A percentile compares a stretch with the other conserved stretches of the same genome.
These are phyloP conservation scores for Clausena lansium DNA, from an alignment of 345 rosid species.

Conservation along the genomic window DNA sequence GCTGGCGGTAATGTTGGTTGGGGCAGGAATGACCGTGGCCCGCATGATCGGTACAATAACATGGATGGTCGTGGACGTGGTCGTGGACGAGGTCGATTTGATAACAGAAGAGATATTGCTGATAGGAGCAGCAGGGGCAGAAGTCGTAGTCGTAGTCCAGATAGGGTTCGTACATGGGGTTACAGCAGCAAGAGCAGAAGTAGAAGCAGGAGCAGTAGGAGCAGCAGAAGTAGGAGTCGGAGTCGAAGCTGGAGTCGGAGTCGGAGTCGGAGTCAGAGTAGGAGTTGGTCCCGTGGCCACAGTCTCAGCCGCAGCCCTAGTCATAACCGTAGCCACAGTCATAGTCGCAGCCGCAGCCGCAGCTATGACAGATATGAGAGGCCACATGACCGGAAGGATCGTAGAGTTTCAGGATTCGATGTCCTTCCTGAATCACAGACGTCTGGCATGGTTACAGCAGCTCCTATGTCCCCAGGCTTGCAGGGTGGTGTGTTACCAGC, in stretches of 20 bases:
- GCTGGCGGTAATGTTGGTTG: slow-evolving; percentile 39
- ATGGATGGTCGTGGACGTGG: slow-evolving; percentile 72
- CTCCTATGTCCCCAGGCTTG: slow-evolving; percentile 24
- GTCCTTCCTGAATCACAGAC: slow-evolving; percentile 24
- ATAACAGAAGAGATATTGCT: slow-evolving; percentile 57
- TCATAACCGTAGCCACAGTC: slow-evolving; percentile 18
- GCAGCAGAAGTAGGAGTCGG: slow-evolving; percentile 33
- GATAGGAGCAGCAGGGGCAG: slow-evolving; percentile 53
- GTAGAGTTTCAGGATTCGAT: slow-evolving; percentile 19
- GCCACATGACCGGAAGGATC: slow-evolving; percentile 32
- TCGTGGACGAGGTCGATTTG: slow-evolving; percentile 72
- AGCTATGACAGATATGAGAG: slow-evolving; percentile 50
- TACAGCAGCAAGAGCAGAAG: slow-evolving; percentile 43
- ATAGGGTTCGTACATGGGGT: slow-evolving; percentile 54
- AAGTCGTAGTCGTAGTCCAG: slow-evolving; percentile 78
- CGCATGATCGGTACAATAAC: slow-evolving; percentile 55
- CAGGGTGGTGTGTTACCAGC: slow-evolving; percentile 19
- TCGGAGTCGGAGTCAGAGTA: slow-evolving; percentile 23
- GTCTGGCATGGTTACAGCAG: slow-evolving; percentile 20
- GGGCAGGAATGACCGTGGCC: slow-evolving; percentile 57
- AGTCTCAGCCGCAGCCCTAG: slow-evolving; percentile 41
- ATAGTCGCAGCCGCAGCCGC: slow-evolving; percentile 26
- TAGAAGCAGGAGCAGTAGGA: slow-evolving; percentile 39
- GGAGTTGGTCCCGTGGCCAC: slow-evolving; percentile 17
- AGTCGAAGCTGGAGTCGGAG: slow-evolving; percentile 55